Evolutionary conservation across 306 rosid species (phyloP), one percentile per base, ranked within the genome.

Genomic region (Carpinus fangiana): DNA sequence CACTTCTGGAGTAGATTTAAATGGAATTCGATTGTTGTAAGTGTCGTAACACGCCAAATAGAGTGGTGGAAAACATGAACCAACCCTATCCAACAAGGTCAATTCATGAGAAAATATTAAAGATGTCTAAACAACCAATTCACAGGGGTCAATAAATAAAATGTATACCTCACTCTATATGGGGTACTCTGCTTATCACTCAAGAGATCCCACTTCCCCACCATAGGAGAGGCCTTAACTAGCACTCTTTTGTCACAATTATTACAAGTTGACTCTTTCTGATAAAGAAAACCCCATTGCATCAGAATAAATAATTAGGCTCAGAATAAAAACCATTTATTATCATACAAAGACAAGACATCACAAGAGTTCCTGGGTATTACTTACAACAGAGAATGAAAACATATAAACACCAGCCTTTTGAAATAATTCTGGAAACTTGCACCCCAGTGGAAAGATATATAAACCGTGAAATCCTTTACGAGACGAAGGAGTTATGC

Each of bases 381-480:
- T 59, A 84, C 91, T 86, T 74, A 86, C 89, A 64, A 83, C 76
- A 66, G 84, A 74, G 74, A 88, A 88, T 54, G 88, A 54, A 74
- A 88, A 88, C 10, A 61, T 38, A 61, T 78, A 85, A 60, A 46
- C 20, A 10, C 90, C 90, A 23, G 82, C 82, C n/a, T 45, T 81
- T 18, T 17, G 69, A 74, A 84, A 87, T 21, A 77, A 28, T 41
- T 70, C 28, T 0, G 73, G 57, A 53, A 50, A 28, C 79, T 76
- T 76, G 72, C 76, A 3, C 21, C 79, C 65, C 4, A 87, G 73
- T 20, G 84, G 80, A 73, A 87, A 87, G 61, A 79, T 65, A 46
- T 84, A 87, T 13, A 87, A 18, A 62, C 90, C 86, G 1, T 79
- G 81, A 62, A 84, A 52, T 51, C 82, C 88, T 64, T 82, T 81